Percentiles rank a stretch among this genome's conserved stretches.
Evolutionary conservation across 768 basidiomycete genomes (phyloP).

Genomic region (Piloderma croceum): DNA sequence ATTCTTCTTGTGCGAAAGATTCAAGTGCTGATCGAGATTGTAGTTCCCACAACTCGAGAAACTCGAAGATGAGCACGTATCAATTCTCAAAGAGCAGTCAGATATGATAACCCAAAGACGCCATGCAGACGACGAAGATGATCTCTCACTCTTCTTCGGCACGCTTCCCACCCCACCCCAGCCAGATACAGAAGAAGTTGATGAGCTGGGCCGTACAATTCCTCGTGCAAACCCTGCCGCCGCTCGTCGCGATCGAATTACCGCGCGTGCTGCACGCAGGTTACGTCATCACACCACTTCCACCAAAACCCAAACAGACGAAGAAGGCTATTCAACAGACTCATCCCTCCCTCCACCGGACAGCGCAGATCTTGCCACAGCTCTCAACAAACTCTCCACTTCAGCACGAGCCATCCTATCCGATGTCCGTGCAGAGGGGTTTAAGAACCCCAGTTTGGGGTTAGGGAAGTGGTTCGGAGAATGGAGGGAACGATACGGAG

Average conservation of each 20-base stretch:
- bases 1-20: background rate
- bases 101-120: constrained; percentile 68
- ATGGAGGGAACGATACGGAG: constrained; percentile 74
- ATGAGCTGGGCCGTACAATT: constrained; percentile 56
- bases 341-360: constrained; percentile 64
- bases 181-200: constrained; percentile 39
- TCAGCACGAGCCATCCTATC: constrained; percentile 57
- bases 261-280: constrained; percentile 55
- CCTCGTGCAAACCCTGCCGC: constrained; percentile 41
- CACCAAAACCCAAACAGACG: constrained; percentile 28
- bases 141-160: constrained; percentile 67
- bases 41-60: constrained; percentile 77
- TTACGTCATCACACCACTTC: constrained; percentile 31
- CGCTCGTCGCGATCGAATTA: constrained; percentile 48
- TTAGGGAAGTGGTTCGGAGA: constrained; percentile 56
- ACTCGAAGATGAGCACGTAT: constrained; percentile 69
- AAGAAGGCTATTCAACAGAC: constrained; percentile 90
- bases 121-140: constrained; percentile 73
- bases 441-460: constrained; percentile 72
- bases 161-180: constrained; percentile 30
- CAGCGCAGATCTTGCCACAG: constrained; percentile 59
- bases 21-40: no score
- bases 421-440: constrained; percentile 83
- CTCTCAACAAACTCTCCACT: constrained; percentile 47
- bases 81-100: constrained; percentile 66